Percentiles rank a stretch among this genome's conserved stretches.
Conservation (phyloP, 2,329 filamentous ascomycete species). For the Aspergillus sp. region DNA sequence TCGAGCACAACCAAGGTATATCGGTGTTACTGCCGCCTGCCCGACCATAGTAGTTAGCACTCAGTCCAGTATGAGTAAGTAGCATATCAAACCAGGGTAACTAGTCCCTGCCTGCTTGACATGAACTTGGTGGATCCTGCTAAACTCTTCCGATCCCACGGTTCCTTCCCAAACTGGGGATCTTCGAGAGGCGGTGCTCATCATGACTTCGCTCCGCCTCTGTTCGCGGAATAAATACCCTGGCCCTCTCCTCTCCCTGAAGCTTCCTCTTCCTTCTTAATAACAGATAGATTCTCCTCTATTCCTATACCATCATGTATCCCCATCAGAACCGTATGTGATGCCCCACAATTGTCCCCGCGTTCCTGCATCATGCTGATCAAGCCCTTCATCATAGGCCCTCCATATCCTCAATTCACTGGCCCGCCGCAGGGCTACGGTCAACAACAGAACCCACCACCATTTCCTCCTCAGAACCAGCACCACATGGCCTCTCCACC, state of each 20-base stretch:
- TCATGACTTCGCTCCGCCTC: slow-evolving; percentile 1
- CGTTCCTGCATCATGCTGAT: not conserved
- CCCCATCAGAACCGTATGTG: not conserved
- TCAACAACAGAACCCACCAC: not conserved
- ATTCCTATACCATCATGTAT: not conserved
- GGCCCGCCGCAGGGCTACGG: not conserved
- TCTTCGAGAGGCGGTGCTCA: not conserved
- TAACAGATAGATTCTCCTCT: not conserved
- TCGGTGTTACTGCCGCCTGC: too few relatives aligned
- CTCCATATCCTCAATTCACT: slow-evolving; percentile 23
- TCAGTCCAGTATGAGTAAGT: too few relatives aligned
- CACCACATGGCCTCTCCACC: not conserved
- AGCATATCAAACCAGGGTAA: too few relatives aligned
- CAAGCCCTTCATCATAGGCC: slow-evolving; percentile 19
- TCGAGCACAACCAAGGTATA: not conserved
- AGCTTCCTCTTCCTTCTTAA: not conserved
- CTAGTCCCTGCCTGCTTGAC: too few relatives aligned
- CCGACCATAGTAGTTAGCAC: too few relatives aligned
- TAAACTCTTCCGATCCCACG: not conserved
- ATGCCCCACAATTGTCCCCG: not conserved
- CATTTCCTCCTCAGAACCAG: not conserved
- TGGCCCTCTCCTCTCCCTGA: not conserved
- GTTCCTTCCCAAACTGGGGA: not conserved
- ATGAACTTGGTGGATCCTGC: not conserved
- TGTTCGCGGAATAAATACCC: not conserved